These are phyloP conservation scores for Rasamsonia emersonii DNA, from an alignment of 2,329 filamentous ascomycete species.

Conservation along the genomic window DNA sequence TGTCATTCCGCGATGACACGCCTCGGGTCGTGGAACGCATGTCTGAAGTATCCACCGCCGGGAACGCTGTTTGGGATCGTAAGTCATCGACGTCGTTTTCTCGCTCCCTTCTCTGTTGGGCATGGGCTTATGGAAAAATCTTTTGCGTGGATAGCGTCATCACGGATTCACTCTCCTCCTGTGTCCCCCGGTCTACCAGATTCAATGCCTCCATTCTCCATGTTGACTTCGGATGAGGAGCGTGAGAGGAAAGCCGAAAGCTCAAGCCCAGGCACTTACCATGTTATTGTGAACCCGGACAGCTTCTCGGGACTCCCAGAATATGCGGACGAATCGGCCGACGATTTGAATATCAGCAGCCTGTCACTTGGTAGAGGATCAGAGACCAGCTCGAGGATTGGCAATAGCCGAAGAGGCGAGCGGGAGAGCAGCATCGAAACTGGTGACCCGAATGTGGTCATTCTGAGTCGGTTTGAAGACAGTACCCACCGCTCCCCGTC, in stretches of 20 bases:
- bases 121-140: neutral
- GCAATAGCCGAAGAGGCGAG: conserved; percentile 21
- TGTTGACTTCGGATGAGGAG: conserved; percentile 49
- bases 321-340: conserved; percentile 32
- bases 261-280: conserved; percentile 45
- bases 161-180: conserved; percentile 10
- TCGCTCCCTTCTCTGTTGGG: neutral
- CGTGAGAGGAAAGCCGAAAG: conserved; percentile 48
- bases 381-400: conserved; percentile 19
- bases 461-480: conserved; percentile 45
- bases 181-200: conserved; percentile 31
- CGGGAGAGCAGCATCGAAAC: conserved; percentile 12
- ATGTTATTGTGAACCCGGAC: conserved; percentile 46
- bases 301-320: conserved; percentile 47
- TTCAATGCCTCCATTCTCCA: conserved; percentile 45
- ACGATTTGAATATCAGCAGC: conserved; percentile 17
- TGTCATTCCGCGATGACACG: conserved; percentile 49
- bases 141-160: conserved; percentile 3
- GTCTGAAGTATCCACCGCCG: conserved; percentile 42
- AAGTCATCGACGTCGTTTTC: conserved; percentile 25
- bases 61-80: conserved; percentile 50
- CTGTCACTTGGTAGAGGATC: conserved; percentile 16
- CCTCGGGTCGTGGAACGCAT: conserved; percentile 43
- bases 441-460: conserved; percentile 41
- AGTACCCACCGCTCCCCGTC: conserved; percentile 22